Evolutionary conservation across 176 grass and related monocot genomes (phyloP).

Genomic region (Oryza glumipatula): DNA sequence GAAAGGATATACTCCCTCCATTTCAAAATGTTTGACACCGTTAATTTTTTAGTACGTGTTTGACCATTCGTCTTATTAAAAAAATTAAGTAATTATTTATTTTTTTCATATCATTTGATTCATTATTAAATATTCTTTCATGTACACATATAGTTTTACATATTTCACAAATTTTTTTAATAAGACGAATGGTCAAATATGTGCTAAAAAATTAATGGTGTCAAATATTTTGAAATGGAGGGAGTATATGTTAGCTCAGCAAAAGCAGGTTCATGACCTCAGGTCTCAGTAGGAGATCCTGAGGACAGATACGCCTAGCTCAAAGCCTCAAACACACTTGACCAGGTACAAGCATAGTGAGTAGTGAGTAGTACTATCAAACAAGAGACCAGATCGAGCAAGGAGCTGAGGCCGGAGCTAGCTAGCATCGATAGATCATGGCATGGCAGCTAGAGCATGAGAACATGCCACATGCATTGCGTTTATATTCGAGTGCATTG

Average conservation of each 20-base stretch:
- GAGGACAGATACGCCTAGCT: slow-evolving; percentile 23
- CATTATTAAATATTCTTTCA: no score
- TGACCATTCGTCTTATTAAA: no score
- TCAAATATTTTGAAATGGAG: no score
- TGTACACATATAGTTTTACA: no score
- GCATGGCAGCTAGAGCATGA: not conserved
- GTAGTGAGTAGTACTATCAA: no score
- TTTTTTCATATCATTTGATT: no score
- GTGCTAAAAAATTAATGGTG: no score
- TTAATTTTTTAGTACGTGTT: no score
- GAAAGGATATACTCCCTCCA: not conserved
- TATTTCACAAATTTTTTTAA: no score
- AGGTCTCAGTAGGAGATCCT: slow-evolving; percentile 13
- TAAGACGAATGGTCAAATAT: no score
- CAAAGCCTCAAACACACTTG: not conserved
- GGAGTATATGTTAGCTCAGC: not conserved
- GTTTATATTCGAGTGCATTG: not conserved
- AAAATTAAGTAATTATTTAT: no score
- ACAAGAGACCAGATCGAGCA: not conserved
- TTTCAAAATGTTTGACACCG: no score
- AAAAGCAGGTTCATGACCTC: slow-evolving; percentile 21
- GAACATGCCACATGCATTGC: slow-evolving; percentile 6
- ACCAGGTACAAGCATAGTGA: not conserved
- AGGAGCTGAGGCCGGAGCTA: not conserved
- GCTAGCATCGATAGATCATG: not conserved